These are phyloP conservation scores for Penicillium sp. DNA, from an alignment of 2,329 filamentous ascomycete species.

Conservation along the genomic window DNA sequence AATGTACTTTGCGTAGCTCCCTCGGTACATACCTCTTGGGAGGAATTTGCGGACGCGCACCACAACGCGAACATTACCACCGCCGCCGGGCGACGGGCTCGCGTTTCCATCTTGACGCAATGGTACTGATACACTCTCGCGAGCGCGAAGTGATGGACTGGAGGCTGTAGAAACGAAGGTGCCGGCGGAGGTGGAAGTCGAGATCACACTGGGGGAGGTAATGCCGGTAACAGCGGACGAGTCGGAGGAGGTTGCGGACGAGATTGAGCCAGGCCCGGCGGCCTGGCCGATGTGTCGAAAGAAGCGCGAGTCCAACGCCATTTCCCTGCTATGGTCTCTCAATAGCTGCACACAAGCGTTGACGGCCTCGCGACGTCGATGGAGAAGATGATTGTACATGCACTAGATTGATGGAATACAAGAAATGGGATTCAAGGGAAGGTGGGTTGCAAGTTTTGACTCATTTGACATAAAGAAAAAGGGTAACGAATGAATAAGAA, in stretches of 20 bases:
- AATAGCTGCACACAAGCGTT: constrained; percentile 41
- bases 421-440: neutral
- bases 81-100: constrained; percentile 61
- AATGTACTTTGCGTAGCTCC: neutral
- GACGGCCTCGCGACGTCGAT: constrained; percentile 41
- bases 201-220: constrained; percentile 37
- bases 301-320: constrained; percentile 43
- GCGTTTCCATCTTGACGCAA: constrained; percentile 44
- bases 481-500: constrained; percentile 8
- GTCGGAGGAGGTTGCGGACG: constrained; percentile 34
- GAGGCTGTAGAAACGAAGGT: constrained; percentile 63
- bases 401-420: constrained; percentile 21
- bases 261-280: constrained; percentile 33
- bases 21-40: constrained; percentile 61
- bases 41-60: constrained; percentile 78
- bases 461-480: constrained; percentile 8
- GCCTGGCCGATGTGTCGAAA: constrained; percentile 34
- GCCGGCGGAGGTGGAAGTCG: constrained; percentile 37
- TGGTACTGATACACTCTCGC: constrained; percentile 63
- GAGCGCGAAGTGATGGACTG: constrained; percentile 72
- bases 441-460: neutral
- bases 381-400: constrained; percentile 42
- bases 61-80: constrained; percentile 78
- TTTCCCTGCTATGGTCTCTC: constrained; percentile 36
- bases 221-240: constrained; percentile 35